Base-by-base conservation (phyloP, 495 filamentous ascomycete genomes). In the Aspergillus kassunensis region DNA sequence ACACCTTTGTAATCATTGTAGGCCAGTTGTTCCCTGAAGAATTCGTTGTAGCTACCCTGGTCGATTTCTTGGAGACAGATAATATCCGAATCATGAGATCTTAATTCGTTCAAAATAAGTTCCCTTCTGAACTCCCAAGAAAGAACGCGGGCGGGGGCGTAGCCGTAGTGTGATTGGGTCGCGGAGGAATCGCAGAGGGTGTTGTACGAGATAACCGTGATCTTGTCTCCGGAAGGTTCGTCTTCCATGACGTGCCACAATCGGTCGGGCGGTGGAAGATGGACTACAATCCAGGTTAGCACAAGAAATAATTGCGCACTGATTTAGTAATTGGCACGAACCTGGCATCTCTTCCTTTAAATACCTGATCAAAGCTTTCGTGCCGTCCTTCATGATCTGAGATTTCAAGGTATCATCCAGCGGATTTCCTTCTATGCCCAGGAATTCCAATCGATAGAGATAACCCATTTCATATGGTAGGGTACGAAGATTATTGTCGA, bases 1-100 rank as follows among this genome's bases (percentile, higher is more conserved):
- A 96, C 81, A 34, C 95, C 92, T 66, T 89, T 93, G 76, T 97
- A 98, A 56, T 88, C 90, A 43, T 82, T 79, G 62, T 90, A 82
- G 0, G 86, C 88, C 47, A 98, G 77, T 52, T 89, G 80, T 8
- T 87, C 84, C 37, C 86, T 80, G 75, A 96, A 95, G 64, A 83
- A 95, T 33, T 91, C 86, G 58, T 95, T 85, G 74, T 90, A 97
- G 48, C 84, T 90, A 50, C 95, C 90, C 56, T 82, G 82, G 46
- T 95, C 90, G 44, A 96, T 86, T 61, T 98, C 93, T 59, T 98
- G 93, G 12, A 98, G 75, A 64, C 91, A 95, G 45, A 97, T 71
- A 55, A 98, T 84, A 68, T 98, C 93, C 29, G 90, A 85, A 56
- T 88, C 79, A 54, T 88, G 83, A n/a, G 82, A 81, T 49, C 82